A percentile compares a stretch with the other conserved stretches of the same genome.
Evolutionary conservation across 2,329 filamentous ascomycete genomes (phyloP).

Genomic region (Byssoonygena ceratinophila): DNA sequence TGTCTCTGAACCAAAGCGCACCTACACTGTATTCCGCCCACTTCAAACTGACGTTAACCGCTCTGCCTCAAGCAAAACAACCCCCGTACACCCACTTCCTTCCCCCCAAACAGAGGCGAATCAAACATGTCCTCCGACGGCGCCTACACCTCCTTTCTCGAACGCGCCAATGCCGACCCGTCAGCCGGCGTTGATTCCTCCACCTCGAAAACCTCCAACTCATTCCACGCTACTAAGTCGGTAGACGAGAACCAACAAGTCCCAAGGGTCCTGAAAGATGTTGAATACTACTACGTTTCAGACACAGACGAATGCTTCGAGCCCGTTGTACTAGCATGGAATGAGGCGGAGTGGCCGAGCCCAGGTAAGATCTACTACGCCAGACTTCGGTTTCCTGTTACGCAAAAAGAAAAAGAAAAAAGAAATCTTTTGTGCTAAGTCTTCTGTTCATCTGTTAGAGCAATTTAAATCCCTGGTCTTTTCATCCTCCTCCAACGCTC

Average conservation of each 20-base stretch:
- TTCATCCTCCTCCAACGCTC: slow-evolving; percentile 21
- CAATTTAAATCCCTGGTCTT: slow-evolving; percentile 58
- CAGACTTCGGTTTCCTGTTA: too few relatives aligned
- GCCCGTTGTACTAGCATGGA: slow-evolving; percentile 57
- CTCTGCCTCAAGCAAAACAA: not conserved
- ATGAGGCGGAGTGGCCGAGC: slow-evolving; percentile 17
- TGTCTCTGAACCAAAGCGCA: not conserved
- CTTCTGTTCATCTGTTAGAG: too few relatives aligned
- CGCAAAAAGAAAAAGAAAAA: too few relatives aligned
- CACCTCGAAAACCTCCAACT: slow-evolving; percentile 14
- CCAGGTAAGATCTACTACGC: too few relatives aligned
- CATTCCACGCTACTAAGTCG: slow-evolving; percentile 11
- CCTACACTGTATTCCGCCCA: not conserved
- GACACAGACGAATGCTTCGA: slow-evolving; percentile 82
- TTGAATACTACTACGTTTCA: slow-evolving; percentile 59
- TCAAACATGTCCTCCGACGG: slow-evolving; percentile 52
- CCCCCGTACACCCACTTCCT: not conserved
- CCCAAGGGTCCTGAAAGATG: slow-evolving; percentile 48
- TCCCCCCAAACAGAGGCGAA: not conserved
- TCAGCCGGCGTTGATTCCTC: slow-evolving; percentile 23
- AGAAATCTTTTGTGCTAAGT: too few relatives aligned
- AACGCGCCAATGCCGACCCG: slow-evolving; percentile 70
- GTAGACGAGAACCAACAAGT: slow-evolving; percentile 42
- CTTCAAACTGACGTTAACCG: not conserved
- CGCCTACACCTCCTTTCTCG: slow-evolving; percentile 71